Evolutionary conservation across 495 filamentous ascomycete species (phyloP).

Genomic region (Usnea hakonensis): DNA sequence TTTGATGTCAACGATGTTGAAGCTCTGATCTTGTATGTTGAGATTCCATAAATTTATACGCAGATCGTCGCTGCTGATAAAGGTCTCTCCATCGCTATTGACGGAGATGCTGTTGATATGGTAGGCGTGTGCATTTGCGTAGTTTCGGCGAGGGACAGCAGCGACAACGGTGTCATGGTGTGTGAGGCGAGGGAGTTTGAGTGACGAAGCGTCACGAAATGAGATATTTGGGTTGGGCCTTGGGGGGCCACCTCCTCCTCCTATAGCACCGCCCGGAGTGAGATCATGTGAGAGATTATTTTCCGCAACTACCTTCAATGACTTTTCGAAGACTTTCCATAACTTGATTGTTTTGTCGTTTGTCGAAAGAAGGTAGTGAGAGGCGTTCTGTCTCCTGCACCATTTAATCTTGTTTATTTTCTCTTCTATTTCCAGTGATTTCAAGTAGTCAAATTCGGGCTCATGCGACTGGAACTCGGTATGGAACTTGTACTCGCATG

Average conservation of each 20-base stretch:
- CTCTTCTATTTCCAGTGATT: conserved; percentile 98
- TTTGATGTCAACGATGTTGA: conserved; percentile 99
- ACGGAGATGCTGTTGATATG: conserved; percentile 99
- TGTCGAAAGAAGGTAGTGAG: conserved; percentile 94
- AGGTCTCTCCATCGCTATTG: conserved; percentile 98
- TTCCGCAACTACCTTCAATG: conserved; percentile 94
- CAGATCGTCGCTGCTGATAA: conserved; percentile 96
- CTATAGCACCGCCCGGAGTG: conserved; percentile 65
- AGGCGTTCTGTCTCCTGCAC: conserved; percentile 95
- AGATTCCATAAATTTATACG: conserved; percentile 98
- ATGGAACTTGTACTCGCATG: conserved; percentile 99
- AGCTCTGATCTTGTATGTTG: conserved; percentile 99
- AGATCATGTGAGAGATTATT: conserved; percentile 96
- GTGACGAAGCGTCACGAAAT: conserved; percentile 70
- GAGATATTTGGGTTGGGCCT: conserved; percentile 58
- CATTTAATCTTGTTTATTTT: conserved; percentile 99
- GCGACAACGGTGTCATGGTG: conserved; percentile 98
- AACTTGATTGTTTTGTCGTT: conserved; percentile 99
- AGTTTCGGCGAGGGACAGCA: conserved; percentile 88
- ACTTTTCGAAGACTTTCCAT: conserved; percentile 99
- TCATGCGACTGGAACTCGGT: conserved; percentile 99
- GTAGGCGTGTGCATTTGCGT: conserved; percentile 97
- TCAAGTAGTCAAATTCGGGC: conserved; percentile 98
- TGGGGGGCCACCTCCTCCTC: conserved; percentile 65
- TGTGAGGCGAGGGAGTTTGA: conserved; percentile 91